Evolutionary conservation across 352 stramenopile genomes (phyloP), one percentile per base, ranked within the genome.

Genomic region (Peronospora farinosa): DNA sequence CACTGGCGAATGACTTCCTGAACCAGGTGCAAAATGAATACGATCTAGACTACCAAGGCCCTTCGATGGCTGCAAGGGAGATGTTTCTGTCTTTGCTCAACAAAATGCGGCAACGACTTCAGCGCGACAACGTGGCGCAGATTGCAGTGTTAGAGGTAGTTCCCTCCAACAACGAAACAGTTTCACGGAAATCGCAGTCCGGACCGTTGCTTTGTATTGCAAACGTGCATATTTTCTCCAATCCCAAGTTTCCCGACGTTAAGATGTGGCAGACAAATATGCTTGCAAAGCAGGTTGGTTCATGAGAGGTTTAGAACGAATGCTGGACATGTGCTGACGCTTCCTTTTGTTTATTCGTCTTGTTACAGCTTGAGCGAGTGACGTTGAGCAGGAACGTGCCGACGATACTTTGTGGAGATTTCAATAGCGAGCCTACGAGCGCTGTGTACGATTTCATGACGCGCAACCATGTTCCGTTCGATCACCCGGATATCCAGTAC

Each of bases 211-310:
- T 99, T 9, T 98, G 94, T 63, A 83, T 99, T 50, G 78, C 93
- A 1, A 99, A 99, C 59, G 98, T 97, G 3, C 97, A 99, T 78
- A 81, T 99, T 21, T 98, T 98, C 62, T 97, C 90, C 40, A 98
- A 99, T 69, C 97, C 97, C 40, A 96, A 98, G 61, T 98, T 97
- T 54, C 91, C 92, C 12, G 97, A 99, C 69, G 95, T 99, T 32
- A 99, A 99, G 75, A 81, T 99, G 21, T 99, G 96, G 96, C 97
- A 99, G 69, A 87, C 85, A 25, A 78, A 84, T 39, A 80, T 86
- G 42, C 67, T 97, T 3, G 45, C 95, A 27, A 86, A 95, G 51
- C 77, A 93, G 73, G 78, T 89, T 3, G 54, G 13, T 15, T 50
- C 3, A 13, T 19, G 17, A 30, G 5, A 45, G 39, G 7, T 21